These are phyloP conservation scores for Botrytis fabae DNA, from an alignment of 2,329 filamentous ascomycete genomes.

Conservation along the genomic window DNA sequence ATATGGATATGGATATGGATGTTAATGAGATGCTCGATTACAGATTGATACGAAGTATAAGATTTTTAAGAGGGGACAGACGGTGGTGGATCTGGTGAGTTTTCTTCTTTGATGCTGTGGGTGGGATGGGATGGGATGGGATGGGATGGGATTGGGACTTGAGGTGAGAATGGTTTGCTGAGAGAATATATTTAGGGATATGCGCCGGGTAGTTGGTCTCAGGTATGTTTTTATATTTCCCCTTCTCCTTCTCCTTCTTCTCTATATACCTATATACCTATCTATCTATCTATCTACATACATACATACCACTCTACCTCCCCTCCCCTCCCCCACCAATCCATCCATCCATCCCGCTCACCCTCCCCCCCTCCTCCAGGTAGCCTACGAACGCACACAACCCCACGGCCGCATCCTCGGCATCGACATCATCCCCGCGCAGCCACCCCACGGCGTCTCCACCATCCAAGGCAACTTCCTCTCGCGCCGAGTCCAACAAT, in stretches of 20 bases:
- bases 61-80: slow-evolving; percentile 77
- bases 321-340: neutral
- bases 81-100: slow-evolving; percentile 81
- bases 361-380: slow-evolving; percentile 50
- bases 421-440: slow-evolving; percentile 90
- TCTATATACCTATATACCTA: neutral
- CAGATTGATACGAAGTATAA: slow-evolving; percentile 81
- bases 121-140: neutral
- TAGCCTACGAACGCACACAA: slow-evolving; percentile 75
- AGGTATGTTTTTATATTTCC: slow-evolving; percentile 46
- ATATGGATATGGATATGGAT: neutral
- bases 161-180: slow-evolving; percentile 16
- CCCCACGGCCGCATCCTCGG: slow-evolving; percentile 81
- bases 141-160: neutral
- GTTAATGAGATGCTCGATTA: neutral
- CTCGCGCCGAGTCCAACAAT: slow-evolving; percentile 67
- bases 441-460: slow-evolving; percentile 87
- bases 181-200: slow-evolving; percentile 57
- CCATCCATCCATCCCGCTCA: neutral
- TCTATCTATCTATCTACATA: neutral
- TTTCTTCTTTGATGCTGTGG: neutral
- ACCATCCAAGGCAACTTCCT: slow-evolving; percentile 95
- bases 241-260: neutral
- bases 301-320: too few species aligned
- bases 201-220: slow-evolving; percentile 72